Evolutionary conservation across 2,329 filamentous ascomycete genomes (phyloP).

Genomic region (Davidsoniella virescens): DNA sequence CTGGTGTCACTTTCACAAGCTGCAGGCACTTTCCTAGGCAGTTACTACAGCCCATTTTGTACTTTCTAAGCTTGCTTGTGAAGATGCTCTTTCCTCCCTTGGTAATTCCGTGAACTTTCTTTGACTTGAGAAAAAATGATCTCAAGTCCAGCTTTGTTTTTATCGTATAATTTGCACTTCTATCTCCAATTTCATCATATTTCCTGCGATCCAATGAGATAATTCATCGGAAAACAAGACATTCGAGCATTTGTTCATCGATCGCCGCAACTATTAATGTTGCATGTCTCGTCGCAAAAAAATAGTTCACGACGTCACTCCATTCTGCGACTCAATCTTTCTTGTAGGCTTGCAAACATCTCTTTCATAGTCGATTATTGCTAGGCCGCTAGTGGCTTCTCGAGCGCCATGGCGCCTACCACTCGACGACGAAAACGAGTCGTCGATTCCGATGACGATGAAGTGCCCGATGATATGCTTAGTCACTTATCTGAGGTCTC

Average conservation of each 20-base stretch:
- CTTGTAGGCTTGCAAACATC: no score
- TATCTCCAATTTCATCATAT: no score
- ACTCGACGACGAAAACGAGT: slow-evolving; percentile 42
- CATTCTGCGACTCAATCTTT: no score
- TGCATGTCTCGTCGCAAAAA: no score
- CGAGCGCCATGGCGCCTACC: slow-evolving; percentile 36
- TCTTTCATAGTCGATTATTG: no score
- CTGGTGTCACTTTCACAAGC: not conserved
- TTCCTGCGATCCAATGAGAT: no score
- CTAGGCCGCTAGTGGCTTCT: not conserved
- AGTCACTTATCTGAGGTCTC: slow-evolving; percentile 34
- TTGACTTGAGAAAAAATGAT: not conserved
- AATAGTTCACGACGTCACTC: no score
- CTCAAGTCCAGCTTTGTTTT: no score
- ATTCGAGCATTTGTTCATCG: no score
- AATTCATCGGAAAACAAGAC: no score
- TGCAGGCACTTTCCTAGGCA: not conserved
- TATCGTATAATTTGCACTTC: no score
- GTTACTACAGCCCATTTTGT: not conserved
- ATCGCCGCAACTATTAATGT: no score
- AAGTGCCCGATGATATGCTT: slow-evolving; percentile 30
- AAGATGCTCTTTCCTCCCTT: not conserved
- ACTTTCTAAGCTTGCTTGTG: not conserved
- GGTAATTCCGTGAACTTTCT: not conserved
- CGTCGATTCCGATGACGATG: slow-evolving; percentile 32